Base-by-base conservation (phyloP, 225 moss, liverwort and hornwort genomes). In the Pleurozium schreberi region DNA sequence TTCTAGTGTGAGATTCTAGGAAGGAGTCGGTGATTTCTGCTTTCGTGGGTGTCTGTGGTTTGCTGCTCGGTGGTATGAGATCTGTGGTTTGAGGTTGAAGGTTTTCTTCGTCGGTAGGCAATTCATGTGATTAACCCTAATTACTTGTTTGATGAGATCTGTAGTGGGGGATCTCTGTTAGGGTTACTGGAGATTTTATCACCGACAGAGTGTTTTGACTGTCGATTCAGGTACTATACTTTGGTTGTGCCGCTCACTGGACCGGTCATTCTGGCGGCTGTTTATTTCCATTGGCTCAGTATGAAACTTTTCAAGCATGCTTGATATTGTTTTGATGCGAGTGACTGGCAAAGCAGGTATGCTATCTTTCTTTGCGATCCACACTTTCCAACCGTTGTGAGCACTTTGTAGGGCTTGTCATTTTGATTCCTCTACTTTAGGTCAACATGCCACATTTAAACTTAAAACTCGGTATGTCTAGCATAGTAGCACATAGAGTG, bases 241-340 rank as follows among this genome's bases (percentile, higher is more conserved):
- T 88, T 96, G 61, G 92, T 96, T 26, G 91, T 96, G 89, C 98
- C 98, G 57, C 92, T 97, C 33, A 96, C 98, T 33, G 92, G 96
- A 76, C 98, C 97, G 43, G 96, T 96, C 16, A 90, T 96, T 87
- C 74, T 99, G 84, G 95, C 93, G 42, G 97, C 96, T 63, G 94
- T 96, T 12, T 99, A 97, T 81, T 94, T 95, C 69, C 97, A 97
- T 89, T 99, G 98, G 97, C 91, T 99, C 68, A 96, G 97, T 82
- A 97, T 99, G 97, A 99, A 99, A 89, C 95, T 99, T 59, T 99
- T 97, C 92, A 97, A 97, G 90, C 97, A 97, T 89, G 98, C 98
- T 49, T 97, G 90, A 95, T 57, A 60, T 88, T 53, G 28, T 78
- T 82, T 81, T 36, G 59, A 82, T 31, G 40, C n/a, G 57, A 71